Conservation (phyloP, 371 early-diverging fungal species). For the Saksenaea oblongispora region DNA sequence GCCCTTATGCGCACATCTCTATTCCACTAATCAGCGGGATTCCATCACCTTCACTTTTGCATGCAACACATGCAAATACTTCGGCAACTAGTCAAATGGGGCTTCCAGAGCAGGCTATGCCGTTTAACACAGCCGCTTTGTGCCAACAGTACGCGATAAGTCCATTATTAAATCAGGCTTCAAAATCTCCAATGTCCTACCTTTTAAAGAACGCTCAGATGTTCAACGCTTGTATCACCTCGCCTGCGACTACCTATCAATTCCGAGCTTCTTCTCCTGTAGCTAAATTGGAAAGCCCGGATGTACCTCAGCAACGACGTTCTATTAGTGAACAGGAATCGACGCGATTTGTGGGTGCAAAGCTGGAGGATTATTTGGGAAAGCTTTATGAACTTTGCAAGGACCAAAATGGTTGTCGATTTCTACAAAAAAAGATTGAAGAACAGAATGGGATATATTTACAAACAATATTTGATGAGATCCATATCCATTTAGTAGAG, state of each 20-base stretch:
- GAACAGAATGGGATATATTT: constrained; percentile 65
- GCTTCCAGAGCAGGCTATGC: not conserved
- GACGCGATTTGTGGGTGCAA: constrained; percentile 66
- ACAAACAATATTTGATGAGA: constrained; percentile 72
- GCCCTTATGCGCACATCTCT: constrained; percentile 53
- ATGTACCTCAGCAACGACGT: constrained; percentile 1
- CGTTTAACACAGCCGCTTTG: not conserved
- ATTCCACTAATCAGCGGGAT: not conserved
- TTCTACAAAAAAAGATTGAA: constrained; percentile 83
- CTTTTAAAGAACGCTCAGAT: constrained; percentile 21
- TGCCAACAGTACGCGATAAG: not conserved
- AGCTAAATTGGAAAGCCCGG: not conserved
- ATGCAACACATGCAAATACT: not conserved
- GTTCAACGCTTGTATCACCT: constrained; percentile 16
- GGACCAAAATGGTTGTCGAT: constrained; percentile 92
- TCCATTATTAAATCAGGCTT: not conserved
- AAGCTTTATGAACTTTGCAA: constrained; percentile 79
- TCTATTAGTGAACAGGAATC: constrained; percentile 30
- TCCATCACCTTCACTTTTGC: not conserved
- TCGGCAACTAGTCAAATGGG: not conserved
- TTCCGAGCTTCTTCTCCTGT: constrained; percentile 5
- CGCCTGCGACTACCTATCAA: not conserved
- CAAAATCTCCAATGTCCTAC: constrained; percentile 3
- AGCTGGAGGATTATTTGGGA: constrained; percentile 69
- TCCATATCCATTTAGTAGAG: constrained; percentile 71